These are phyloP conservation scores for Primulina tabacum DNA, from an alignment of 257 asterid species.

Conservation along the genomic window DNA sequence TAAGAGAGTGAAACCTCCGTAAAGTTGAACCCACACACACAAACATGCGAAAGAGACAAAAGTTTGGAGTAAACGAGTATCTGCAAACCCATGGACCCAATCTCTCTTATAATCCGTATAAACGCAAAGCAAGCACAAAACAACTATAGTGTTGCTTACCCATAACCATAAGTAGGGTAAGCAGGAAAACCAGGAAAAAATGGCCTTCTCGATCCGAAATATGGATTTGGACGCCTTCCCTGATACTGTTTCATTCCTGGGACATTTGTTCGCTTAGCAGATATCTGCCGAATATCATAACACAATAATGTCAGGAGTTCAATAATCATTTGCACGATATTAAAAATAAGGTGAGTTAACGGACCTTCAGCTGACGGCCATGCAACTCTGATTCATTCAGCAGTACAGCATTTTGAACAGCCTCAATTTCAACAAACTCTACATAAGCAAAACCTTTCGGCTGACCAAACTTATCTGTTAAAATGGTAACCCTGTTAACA, in stretches of 20 bases:
- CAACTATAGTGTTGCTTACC: conserved; percentile 36
- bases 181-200: conserved; percentile 52
- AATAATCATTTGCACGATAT: background rate
- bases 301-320: background rate
- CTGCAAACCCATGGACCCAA: background rate
- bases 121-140: background rate
- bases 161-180: conserved; percentile 51
- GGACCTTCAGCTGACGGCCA: conserved; percentile 56
- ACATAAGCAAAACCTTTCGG: conserved; percentile 60
- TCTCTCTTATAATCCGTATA: background rate
- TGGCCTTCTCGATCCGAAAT: conserved; percentile 48
- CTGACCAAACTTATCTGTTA: conserved; percentile 50
- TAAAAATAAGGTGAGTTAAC: conserved; percentile 22
- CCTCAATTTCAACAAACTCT: conserved; percentile 51
- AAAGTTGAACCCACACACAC: background rate
- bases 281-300: conserved; percentile 36
- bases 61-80: background rate
- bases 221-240: conserved; percentile 58
- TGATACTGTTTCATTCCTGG: conserved; percentile 63
- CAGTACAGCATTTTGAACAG: conserved; percentile 49
- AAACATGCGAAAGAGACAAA: background rate
- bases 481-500: conserved; percentile 51
- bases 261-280: conserved; percentile 58
- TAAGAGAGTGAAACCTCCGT: conserved; percentile 7
- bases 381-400: conserved; percentile 50